Base-by-base conservation (phyloP, 371 early-diverging fungal genomes). In the Circinella umbellata region DNA sequence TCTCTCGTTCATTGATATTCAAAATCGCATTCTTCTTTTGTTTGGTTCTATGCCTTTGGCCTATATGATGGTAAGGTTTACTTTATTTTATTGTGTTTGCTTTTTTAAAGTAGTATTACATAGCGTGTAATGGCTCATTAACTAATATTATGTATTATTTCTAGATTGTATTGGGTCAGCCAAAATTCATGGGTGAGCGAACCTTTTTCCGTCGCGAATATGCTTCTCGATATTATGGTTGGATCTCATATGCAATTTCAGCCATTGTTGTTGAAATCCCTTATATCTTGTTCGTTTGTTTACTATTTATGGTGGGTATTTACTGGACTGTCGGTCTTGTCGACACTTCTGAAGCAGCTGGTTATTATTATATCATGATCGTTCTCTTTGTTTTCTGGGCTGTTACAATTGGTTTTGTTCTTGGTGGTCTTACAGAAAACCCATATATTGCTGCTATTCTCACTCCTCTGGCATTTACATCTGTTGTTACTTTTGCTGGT, bases 251-350 rank as follows among this genome's bases (percentile, higher is more conserved):
- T 73, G 85, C 84, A 9, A 35, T 75, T 3, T 76, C 86, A 7
- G 76, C 84, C 64, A 73, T 86, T 36, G 61, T 85, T 48, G 79
- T 81, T 13, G 87, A 89, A 60, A 70, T 89, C 5, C 89, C 89
- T 36, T 89, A 85, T 63, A 74, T 84, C 37, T 36, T 85, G 7
- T 46, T 88, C 48, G 61, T 82, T 0, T 71, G 76, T 18, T 81
- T 85, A 1, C 66, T 77, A 63, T 87, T 86, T 74, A 77, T 84
- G 61, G 54, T 81, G 18, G 83, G 83, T 55, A 87, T 84, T 77
- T 89, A 93, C 84, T 93, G 86, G 87, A 85, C 89, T 35, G 84
- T 81, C 17, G 89, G 91, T 8, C 79, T 91, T 10, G 68, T 70
- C 61, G 74, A 76, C 4, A 74, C 63, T 11, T 79, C 82, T 14